Evolutionary conservation across 2,329 filamentous ascomycete genomes (phyloP).

Genomic region (Bipolaris victoriae): DNA sequence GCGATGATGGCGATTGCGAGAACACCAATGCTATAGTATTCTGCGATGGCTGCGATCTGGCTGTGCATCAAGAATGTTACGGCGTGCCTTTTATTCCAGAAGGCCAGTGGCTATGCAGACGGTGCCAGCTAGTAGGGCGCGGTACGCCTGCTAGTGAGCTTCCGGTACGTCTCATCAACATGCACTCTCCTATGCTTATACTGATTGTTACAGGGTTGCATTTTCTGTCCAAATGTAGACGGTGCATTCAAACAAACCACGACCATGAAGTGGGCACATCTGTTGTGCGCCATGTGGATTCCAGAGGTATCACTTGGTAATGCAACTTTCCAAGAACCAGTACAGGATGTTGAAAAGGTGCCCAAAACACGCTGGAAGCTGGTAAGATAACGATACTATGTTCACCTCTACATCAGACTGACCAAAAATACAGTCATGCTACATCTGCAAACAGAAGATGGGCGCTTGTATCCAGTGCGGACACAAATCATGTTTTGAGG

Average conservation of each 20-base stretch:
- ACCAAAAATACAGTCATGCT: slow-evolving; percentile 66
- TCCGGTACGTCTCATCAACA: slow-evolving; percentile 31
- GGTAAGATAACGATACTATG: slow-evolving; percentile 32
- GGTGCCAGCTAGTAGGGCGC: slow-evolving; percentile 93
- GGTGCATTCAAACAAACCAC: slow-evolving; percentile 99
- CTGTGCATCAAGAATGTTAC: slow-evolving; percentile 98
- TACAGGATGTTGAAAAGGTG: slow-evolving; percentile 97
- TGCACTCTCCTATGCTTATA: slow-evolving; percentile 2
- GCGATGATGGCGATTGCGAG: slow-evolving; percentile 98
- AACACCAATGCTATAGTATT: slow-evolving; percentile 99
- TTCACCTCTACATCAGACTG: slow-evolving; percentile 10
- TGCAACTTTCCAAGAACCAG: slow-evolving; percentile 96
- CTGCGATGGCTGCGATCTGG: slow-evolving; percentile 95
- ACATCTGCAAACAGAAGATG: slow-evolving; percentile 97
- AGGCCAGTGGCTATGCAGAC: slow-evolving; percentile 96
- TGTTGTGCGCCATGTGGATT: slow-evolving; percentile 98
- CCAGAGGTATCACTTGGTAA: slow-evolving; percentile 96
- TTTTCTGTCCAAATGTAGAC: slow-evolving; percentile 97
- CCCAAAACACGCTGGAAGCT: slow-evolving; percentile 93
- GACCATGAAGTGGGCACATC: slow-evolving; percentile 93
- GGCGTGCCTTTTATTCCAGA: slow-evolving; percentile 98
- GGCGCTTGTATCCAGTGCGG: slow-evolving; percentile 98
- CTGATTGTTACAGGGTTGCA: slow-evolving; percentile 63
- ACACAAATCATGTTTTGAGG: slow-evolving; percentile 95
- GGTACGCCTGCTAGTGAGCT: slow-evolving; percentile 74